Evolutionary conservation across 2,329 filamentous ascomycete species (phyloP), one percentile per base, ranked within the genome.

Genomic region (Aureobasidium sp.): DNA sequence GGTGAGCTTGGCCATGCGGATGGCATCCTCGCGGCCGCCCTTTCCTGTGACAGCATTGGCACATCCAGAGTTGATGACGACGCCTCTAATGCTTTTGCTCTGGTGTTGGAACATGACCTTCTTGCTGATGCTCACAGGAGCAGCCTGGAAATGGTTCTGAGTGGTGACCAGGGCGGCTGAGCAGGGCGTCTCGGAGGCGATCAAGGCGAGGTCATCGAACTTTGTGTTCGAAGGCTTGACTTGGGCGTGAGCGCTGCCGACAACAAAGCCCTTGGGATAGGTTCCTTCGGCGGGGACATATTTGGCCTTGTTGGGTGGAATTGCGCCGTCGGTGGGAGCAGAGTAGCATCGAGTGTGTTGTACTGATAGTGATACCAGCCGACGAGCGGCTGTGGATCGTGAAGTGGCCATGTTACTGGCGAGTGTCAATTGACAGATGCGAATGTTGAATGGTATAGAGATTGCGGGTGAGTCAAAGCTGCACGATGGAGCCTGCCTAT

Each of bases 71-170:
- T 99, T 99, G 76, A 97, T 86, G 61, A 99, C 84, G 29, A 99
- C 87, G 59, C 89, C 89, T 64, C 87, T 83, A 62, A 97, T 82
- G 1, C 88, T 90, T 89, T 52, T 81, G 78, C 67, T 85, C 84
- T 66, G 80, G 80, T 72, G 85, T 80, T 39, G 55, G 22, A 37
- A 27, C 39, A 96, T 78, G 64, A 92, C 84, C 62, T 87, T 81
- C 66, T 86, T 82, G 74, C 89, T 93, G 64, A 96, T 89, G 34
- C 90, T 91, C 48, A 99, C 93, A 5, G 94, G 94, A 12, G 94
- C 94, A 20, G 94, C 94, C 76, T 97, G 92, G 78, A 99, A 99
- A 75, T 93, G 92, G 79, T 99, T 99, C 76, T 91, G 95, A 61
- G 94, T 99, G 78, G 97, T 97, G 49, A 97, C 92, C 14, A 55